Percentiles rank a stretch among this genome's conserved stretches.
Evolutionary conservation across 2,329 filamentous ascomycete genomes (phyloP).

Genomic region (Byssoonygena ceratinophila): DNA sequence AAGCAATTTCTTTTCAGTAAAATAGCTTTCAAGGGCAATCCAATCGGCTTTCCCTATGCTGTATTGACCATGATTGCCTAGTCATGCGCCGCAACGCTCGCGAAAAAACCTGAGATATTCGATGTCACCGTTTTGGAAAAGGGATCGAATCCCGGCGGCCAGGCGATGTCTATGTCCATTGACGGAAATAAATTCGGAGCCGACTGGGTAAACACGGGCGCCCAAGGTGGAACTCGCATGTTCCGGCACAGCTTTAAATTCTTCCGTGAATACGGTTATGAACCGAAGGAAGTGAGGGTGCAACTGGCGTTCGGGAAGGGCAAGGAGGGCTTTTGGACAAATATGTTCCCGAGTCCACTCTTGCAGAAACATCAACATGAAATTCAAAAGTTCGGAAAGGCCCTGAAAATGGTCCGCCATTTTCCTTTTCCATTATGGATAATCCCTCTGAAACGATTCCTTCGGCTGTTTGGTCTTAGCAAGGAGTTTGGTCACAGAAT

Average conservation of each 20-base stretch:
- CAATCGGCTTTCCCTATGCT: slow-evolving; percentile 4
- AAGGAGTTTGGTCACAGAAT: slow-evolving; percentile 61
- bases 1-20: not conserved
- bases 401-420: slow-evolving; percentile 46
- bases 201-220: slow-evolving; percentile 51
- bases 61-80: slow-evolving; percentile 18
- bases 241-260: slow-evolving; percentile 55
- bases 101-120: slow-evolving; percentile 55
- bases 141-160: slow-evolving; percentile 49
- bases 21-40: not conserved
- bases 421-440: slow-evolving; percentile 48
- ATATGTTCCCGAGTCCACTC: slow-evolving; percentile 49
- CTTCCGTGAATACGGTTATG: slow-evolving; percentile 48
- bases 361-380: slow-evolving; percentile 47
- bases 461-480: slow-evolving; percentile 58
- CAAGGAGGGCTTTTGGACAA: slow-evolving; percentile 49
- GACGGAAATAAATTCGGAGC: slow-evolving; percentile 48
- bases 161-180: slow-evolving; percentile 49
- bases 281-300: slow-evolving; percentile 48
- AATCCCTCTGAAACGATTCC: slow-evolving; percentile 51
- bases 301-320: slow-evolving; percentile 53
- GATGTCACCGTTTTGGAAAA: slow-evolving; percentile 54
- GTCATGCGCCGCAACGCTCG: slow-evolving; percentile 57
- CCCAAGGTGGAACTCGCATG: slow-evolving; percentile 51
- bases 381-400: slow-evolving; percentile 44